Conservation (phyloP, 257 asterid genomes). For the Solanum lycopersicoides region DNA sequence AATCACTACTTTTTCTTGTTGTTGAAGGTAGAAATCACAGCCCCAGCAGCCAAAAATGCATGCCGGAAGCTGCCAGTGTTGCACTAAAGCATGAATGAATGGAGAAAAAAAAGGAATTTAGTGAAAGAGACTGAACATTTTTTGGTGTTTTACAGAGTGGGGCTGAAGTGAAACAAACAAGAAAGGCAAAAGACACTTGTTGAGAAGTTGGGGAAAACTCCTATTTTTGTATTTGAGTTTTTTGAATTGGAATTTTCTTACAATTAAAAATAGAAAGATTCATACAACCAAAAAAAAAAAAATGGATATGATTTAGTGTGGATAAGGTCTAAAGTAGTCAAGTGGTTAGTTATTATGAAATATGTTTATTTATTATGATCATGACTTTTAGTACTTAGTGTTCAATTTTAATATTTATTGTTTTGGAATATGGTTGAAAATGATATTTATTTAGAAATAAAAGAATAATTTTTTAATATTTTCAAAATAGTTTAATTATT, state of each 20-base stretch:
- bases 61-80: conserved; percentile 16
- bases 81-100: conserved; percentile 2
- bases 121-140: not conserved
- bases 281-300: not conserved
- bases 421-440: not conserved
- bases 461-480: too few species aligned
- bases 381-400: not conserved
- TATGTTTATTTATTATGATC: not conserved
- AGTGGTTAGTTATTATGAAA: not conserved
- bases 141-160: not conserved
- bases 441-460: not conserved
- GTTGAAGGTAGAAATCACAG: not conserved
- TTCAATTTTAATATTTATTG: not conserved
- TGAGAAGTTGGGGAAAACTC: not conserved
- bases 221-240: not conserved
- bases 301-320: not conserved
- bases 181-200: not conserved
- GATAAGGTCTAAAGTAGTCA: not conserved
- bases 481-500: too few species aligned
- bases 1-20: not conserved
- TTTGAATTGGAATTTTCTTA: not conserved
- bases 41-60: conserved; percentile 7
- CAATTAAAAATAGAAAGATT: not conserved
- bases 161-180: not conserved
- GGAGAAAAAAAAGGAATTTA: not conserved